Conservation (phyloP, 805 yeast species). For the Wickerhamiella galacta region DNA sequence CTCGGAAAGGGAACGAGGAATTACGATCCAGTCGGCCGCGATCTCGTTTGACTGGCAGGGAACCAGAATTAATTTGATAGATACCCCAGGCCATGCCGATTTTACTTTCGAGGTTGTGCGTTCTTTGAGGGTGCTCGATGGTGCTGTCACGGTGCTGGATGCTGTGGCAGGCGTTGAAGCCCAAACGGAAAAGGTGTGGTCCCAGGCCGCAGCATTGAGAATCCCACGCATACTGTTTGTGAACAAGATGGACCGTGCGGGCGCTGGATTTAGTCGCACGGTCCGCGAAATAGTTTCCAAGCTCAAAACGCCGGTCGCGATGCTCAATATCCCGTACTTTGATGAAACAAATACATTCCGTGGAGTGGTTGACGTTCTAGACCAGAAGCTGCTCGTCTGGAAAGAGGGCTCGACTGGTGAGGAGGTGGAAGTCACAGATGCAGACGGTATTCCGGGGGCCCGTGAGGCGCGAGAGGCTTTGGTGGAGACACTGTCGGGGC, state of each 20-base stretch:
- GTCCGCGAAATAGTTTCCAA: slow-evolving; percentile 68
- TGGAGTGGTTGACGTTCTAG: slow-evolving; percentile 65
- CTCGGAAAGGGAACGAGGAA: slow-evolving; percentile 83
- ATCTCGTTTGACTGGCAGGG: slow-evolving; percentile 76
- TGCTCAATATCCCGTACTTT: slow-evolving; percentile 68
- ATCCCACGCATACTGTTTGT: slow-evolving; percentile 71
- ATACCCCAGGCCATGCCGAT: slow-evolving; percentile 98
- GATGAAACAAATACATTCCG: slow-evolving; percentile 31
- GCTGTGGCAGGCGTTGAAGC: slow-evolving; percentile 98
- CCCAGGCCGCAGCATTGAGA: slow-evolving; percentile 47
- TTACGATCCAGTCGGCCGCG: slow-evolving; percentile 93
- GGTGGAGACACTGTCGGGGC: slow-evolving; percentile 70
- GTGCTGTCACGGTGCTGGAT: slow-evolving; percentile 83
- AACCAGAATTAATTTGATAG: slow-evolving; percentile 69
- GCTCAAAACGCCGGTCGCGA: slow-evolving; percentile 53
- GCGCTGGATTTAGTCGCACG: slow-evolving; percentile 87
- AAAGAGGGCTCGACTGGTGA: slow-evolving; percentile 30
- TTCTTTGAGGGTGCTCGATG: slow-evolving; percentile 80
- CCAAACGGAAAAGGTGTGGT: slow-evolving; percentile 95
- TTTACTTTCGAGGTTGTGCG: slow-evolving; percentile 88
- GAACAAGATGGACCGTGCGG: slow-evolving; percentile 92
- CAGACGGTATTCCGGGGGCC: slow-evolving; percentile 20
- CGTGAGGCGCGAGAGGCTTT: slow-evolving; percentile 58
- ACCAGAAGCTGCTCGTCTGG: slow-evolving; percentile 39
- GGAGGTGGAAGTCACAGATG: slow-evolving; percentile 28